Evolutionary conservation across 225 moss, liverwort and hornwort genomes (phyloP).

Genomic region (Rhytidiadelphus loreus): DNA sequence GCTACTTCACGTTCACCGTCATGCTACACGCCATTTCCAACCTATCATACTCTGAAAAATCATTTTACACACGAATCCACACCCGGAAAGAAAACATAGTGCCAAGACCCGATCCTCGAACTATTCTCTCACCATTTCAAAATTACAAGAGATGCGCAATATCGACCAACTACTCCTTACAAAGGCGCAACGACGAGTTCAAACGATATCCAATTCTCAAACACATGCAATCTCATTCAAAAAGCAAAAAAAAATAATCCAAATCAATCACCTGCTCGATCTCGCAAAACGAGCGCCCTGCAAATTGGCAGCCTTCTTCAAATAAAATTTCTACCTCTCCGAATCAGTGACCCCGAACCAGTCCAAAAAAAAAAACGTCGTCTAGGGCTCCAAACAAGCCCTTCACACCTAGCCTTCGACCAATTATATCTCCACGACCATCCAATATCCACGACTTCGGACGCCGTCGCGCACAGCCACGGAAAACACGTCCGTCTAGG

Average conservation of each 20-base stretch:
- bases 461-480: not conserved
- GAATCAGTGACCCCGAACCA: not conserved
- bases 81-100: not conserved
- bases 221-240: not conserved
- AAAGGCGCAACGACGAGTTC: not conserved
- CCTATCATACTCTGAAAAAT: not conserved
- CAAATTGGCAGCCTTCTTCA: not conserved
- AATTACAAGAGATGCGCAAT: not conserved
- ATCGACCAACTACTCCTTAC: not conserved
- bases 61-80: not conserved
- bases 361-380: not conserved
- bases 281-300: not conserved
- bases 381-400: not conserved
- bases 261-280: slow-evolving; percentile 28
- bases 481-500: not conserved
- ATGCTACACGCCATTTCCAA: not conserved
- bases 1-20: not conserved
- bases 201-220: not conserved
- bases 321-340: not conserved
- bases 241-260: not conserved
- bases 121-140: not conserved
- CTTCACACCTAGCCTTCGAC: not conserved
- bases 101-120: not conserved
- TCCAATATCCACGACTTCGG: not conserved
- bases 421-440: not conserved